A percentile compares a stretch with the other conserved stretches of the same genome.
Evolutionary conservation across 2,329 filamentous ascomycete species (phyloP).

Genomic region (Sphaerulina vaccinii): DNA sequence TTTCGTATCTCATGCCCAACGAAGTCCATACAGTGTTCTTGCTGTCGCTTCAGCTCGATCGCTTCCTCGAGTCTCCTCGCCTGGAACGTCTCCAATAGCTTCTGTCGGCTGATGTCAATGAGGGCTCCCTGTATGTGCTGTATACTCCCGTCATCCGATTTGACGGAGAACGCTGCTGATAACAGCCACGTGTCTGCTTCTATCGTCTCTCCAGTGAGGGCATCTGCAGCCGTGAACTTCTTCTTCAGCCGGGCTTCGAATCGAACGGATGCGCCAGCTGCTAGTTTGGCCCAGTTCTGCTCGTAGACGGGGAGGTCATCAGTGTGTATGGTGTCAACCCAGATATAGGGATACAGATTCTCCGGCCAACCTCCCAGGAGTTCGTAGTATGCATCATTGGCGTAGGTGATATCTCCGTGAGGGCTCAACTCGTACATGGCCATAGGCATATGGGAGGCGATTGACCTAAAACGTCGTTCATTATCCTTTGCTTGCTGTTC

Average conservation of each 20-base stretch:
- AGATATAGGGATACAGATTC: constrained; percentile 17
- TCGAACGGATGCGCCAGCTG: constrained; percentile 22
- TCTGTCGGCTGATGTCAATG: constrained; percentile 41
- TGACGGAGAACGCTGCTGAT: constrained; percentile 19
- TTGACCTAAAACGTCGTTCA: constrained; percentile 38
- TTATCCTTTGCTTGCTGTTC: constrained; percentile 30
- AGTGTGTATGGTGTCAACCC: constrained; percentile 6
- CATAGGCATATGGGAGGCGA: constrained; percentile 40
- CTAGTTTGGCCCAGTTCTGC: constrained; percentile 21
- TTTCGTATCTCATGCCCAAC: constrained; percentile 45
- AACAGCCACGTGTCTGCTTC: constrained; percentile 25
- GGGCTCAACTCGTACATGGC: constrained; percentile 41
- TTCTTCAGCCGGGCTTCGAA: constrained; percentile 35
- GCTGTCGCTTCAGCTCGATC: constrained; percentile 37
- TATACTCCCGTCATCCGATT: constrained; percentile 19
- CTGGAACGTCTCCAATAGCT: constrained; percentile 42
- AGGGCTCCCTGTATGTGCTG: constrained; percentile 41
- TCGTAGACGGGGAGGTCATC: constrained; percentile 18
- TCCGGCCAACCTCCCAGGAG: constrained; percentile 25
- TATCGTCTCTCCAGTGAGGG: constrained; percentile 18
- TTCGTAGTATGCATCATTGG: constrained; percentile 41
- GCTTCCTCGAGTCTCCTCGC: constrained; percentile 40
- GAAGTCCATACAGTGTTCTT: constrained; percentile 33
- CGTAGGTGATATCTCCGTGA: constrained; percentile 38
- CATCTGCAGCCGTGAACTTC: constrained; percentile 18